phyloP scores from a whole-genome alignment of 805 yeast species.

The Barnettozyma californica region DNA sequence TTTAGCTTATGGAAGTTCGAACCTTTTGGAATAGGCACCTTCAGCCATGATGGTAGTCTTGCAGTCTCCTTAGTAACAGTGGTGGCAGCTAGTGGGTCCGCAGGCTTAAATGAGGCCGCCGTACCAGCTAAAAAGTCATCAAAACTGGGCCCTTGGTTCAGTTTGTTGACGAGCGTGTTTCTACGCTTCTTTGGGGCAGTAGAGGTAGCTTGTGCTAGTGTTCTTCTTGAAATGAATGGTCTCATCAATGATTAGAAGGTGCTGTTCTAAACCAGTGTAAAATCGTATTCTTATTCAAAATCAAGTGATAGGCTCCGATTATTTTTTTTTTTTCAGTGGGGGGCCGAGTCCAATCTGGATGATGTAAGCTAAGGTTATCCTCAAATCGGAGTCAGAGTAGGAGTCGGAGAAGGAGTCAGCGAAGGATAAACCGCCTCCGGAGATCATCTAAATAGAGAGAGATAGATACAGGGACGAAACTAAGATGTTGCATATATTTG shows the following conservation, averaged over 20 bases:
- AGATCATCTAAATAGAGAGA: too few species aligned
- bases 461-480: too few species aligned
- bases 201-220: slow-evolving; percentile 4
- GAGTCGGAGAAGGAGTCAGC: too few species aligned
- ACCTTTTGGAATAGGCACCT: slow-evolving; percentile 97
- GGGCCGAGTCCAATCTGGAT: not conserved
- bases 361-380: too few species aligned
- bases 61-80: slow-evolving; percentile 33
- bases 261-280: not conserved
- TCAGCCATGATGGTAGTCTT: slow-evolving; percentile 86
- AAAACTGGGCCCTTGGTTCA: slow-evolving; percentile 86
- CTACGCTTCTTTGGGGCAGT: slow-evolving; percentile 7
- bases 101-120: slow-evolving; percentile 49
- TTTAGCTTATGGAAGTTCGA: slow-evolving; percentile 73
- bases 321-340: not conserved
- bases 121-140: slow-evolving; percentile 84
- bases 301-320: not conserved
- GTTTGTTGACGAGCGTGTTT: slow-evolving; percentile 2
- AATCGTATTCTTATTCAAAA: not conserved
- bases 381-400: too few species aligned
- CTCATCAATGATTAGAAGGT: not conserved
- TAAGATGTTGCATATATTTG: too few species aligned
- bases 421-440: too few species aligned
- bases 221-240: slow-evolving; percentile 1
- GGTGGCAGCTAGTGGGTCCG: slow-evolving; percentile 77